phyloP scores from a whole-genome alignment of 2,329 filamentous ascomycete species.

The Penicillium sp. region DNA sequence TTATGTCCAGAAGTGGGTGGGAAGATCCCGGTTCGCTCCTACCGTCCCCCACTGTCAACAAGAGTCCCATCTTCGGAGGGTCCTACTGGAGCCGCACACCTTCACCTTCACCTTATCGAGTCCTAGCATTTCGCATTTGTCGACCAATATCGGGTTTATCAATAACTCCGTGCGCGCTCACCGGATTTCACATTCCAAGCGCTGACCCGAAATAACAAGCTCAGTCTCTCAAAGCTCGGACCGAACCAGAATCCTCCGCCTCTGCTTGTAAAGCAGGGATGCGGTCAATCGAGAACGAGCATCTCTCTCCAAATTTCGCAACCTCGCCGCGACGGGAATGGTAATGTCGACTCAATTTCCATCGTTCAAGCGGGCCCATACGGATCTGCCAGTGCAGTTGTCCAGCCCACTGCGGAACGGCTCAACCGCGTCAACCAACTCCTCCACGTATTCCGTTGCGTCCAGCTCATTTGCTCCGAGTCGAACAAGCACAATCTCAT shows the following conservation, averaged over 20 bases:
- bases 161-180: constrained; percentile 6
- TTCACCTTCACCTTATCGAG: background rate
- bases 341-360: constrained; percentile 42
- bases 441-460: constrained; percentile 51
- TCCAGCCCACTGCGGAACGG: constrained; percentile 53
- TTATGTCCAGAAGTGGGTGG: constrained; percentile 25
- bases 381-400: constrained; percentile 40
- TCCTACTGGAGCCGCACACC: constrained; percentile 2
- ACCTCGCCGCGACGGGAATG: constrained; percentile 28
- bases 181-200: constrained; percentile 19
- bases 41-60: constrained; percentile 24
- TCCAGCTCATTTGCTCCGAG: constrained; percentile 53
- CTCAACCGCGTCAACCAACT: constrained; percentile 55
- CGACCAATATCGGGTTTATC: background rate
- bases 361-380: constrained; percentile 38
- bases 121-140: background rate
- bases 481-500: constrained; percentile 68
- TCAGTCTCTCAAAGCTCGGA: constrained; percentile 1
- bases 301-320: constrained; percentile 27
- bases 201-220: constrained; percentile 1
- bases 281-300: constrained; percentile 35
- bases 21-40: constrained; percentile 24
- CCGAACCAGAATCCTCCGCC: constrained; percentile 20
- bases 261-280: constrained; percentile 38
- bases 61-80: constrained; percentile 19